Conservation (phyloP, 495 filamentous ascomycete species). For the Annulohypoxylon bovei region DNA sequence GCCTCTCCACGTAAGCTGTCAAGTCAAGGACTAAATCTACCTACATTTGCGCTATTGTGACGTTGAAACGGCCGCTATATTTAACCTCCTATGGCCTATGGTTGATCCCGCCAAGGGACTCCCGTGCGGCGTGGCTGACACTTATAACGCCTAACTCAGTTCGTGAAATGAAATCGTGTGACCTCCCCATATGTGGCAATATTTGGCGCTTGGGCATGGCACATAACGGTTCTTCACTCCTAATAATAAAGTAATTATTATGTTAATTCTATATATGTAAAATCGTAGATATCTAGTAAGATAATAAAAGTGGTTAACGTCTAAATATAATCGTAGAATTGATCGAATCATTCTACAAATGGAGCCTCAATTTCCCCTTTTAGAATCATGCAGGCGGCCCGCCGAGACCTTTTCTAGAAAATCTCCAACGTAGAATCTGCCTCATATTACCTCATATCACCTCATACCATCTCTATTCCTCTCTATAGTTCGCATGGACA, state of each 20-base stretch:
- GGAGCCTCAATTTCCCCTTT: neutral
- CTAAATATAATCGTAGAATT: neutral
- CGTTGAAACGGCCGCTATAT: slow-evolving; percentile 9
- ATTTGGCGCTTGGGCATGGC: neutral
- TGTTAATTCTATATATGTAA: neutral
- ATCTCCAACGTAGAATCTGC: neutral
- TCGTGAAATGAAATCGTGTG: neutral
- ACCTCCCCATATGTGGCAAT: neutral
- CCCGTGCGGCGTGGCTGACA: slow-evolving; percentile 1
- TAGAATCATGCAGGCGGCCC: neutral
- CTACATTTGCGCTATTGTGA: neutral
- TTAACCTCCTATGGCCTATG: neutral
- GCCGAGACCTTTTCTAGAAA: neutral
- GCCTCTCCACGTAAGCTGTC: neutral
- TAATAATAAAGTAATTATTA: neutral
- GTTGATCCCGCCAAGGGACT: neutral
- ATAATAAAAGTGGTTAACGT: neutral
- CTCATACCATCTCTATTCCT: neutral
- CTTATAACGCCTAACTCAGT: neutral
- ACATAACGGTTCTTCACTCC: neutral
- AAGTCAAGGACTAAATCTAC: neutral
- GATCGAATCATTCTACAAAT: neutral
- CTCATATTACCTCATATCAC: slow-evolving; percentile 17
- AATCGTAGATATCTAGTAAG: no score
- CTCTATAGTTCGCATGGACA: neutral